phyloP scores from a whole-genome alignment of 1,284 basidiomycete species.

The Ustilago curta region DNA sequence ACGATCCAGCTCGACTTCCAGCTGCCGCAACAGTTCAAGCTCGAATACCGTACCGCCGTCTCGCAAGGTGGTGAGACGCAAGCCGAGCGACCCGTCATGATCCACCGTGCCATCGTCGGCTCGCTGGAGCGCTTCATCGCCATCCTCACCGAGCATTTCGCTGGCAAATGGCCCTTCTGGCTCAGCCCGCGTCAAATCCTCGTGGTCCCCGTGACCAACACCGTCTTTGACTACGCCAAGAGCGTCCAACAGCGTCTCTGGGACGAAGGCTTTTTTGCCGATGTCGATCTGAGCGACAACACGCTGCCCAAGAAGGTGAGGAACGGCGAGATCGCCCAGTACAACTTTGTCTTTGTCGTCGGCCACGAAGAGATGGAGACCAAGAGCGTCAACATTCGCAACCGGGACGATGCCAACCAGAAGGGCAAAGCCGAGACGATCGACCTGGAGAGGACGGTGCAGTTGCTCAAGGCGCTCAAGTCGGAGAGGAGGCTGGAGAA shows the following conservation, averaged over 20 bases:
- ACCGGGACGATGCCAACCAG: slow-evolving; percentile 70
- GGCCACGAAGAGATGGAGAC: slow-evolving; percentile 90
- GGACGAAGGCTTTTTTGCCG: slow-evolving; percentile 83
- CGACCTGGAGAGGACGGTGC: slow-evolving; percentile 52
- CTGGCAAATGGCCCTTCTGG: slow-evolving; percentile 99
- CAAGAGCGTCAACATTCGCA: slow-evolving; percentile 91
- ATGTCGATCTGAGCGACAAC: slow-evolving; percentile 91
- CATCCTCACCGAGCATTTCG: slow-evolving; percentile 97
- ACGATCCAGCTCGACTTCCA: slow-evolving; percentile 99
- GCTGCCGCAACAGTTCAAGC: slow-evolving; percentile 95
- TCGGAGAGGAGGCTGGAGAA: slow-evolving; percentile 56
- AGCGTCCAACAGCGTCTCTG: slow-evolving; percentile 80
- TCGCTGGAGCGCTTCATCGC: slow-evolving; percentile 96
- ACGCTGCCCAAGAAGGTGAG: slow-evolving; percentile 94
- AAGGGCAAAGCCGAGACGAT: slow-evolving; percentile 68
- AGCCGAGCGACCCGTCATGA: slow-evolving; percentile 90
- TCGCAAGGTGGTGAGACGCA: slow-evolving; percentile 69
- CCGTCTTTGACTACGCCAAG: slow-evolving; percentile 87
- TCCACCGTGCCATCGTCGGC: slow-evolving; percentile 96
- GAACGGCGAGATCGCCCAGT: slow-evolving; percentile 71
- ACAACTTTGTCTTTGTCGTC: slow-evolving; percentile 97
- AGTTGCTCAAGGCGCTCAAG: slow-evolving; percentile 55
- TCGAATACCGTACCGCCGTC: slow-evolving; percentile 81
- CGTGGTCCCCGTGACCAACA: slow-evolving; percentile 90
- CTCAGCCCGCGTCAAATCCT: slow-evolving; percentile 92